Conservation (phyloP, 306 rosid genomes). For the Hippophae rhamnoides region DNA sequence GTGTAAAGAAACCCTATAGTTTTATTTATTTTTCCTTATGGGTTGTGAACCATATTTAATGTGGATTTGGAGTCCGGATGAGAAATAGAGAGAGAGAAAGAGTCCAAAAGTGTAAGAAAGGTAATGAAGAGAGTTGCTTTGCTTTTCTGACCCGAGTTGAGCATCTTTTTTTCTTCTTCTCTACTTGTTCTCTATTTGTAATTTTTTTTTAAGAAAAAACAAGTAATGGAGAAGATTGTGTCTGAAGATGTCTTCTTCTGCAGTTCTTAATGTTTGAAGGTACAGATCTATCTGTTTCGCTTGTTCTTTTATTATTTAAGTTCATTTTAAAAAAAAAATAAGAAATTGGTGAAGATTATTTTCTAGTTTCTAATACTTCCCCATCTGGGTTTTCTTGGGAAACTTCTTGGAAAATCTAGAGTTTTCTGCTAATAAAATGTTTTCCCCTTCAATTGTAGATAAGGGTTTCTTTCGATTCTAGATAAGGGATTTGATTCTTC, state of each 20-base stretch:
- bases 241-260: slow-evolving; percentile 4
- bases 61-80: slow-evolving; percentile 48
- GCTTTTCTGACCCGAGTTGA: slow-evolving; percentile 37
- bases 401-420: slow-evolving; percentile 11
- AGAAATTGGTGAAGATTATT: background rate
- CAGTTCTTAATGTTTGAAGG: slow-evolving; percentile 12
- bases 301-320: background rate
- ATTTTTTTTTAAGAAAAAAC: background rate
- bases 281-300: slow-evolving; percentile 29
- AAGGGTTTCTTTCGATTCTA: slow-evolving; percentile 1
- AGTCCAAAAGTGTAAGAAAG: slow-evolving; percentile 5
- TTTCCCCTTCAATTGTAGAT: background rate
- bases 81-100: slow-evolving; percentile 13
- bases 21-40: slow-evolving; percentile 13
- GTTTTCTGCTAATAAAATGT: background rate
- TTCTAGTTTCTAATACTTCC: slow-evolving; percentile 17
- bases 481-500: slow-evolving; percentile 11
- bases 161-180: slow-evolving; percentile 16
- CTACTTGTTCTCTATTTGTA: slow-evolving; percentile 11
- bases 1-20: background rate
- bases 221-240: slow-evolving; percentile 14
- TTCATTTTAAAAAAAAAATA: background rate
- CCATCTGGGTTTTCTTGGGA: slow-evolving; percentile 11
- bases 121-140: slow-evolving; percentile 18
- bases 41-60: slow-evolving; percentile 43